Percentiles rank a stretch among this genome's conserved stretches.
These are phyloP conservation scores for Ustilago nuda DNA, from an alignment of 1,284 basidiomycete species.

Conservation along the genomic window DNA sequence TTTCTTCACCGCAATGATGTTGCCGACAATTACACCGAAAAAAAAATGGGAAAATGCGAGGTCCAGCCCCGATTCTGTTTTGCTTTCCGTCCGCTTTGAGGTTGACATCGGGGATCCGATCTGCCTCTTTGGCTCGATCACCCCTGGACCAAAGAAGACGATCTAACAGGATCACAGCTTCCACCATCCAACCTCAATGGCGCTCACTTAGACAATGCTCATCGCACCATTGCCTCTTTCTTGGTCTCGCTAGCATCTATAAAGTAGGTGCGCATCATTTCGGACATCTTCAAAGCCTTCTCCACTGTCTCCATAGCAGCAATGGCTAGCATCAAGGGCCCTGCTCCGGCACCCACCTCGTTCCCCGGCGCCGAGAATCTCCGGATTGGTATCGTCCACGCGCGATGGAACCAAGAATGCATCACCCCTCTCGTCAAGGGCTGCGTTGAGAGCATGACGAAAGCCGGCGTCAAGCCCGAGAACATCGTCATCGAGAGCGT, in stretches of 20 bases:
- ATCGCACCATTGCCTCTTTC: background rate
- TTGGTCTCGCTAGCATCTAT: background rate
- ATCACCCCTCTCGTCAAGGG: conserved; percentile 86
- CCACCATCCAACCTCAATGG: background rate
- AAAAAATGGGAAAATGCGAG: background rate
- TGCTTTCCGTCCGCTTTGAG: background rate
- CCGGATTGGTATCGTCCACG: conserved; percentile 68
- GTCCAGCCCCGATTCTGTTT: conserved; percentile 6
- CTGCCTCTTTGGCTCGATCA: background rate
- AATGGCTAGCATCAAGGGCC: conserved; percentile 63
- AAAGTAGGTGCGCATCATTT: background rate
- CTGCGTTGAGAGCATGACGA: conserved; percentile 80
- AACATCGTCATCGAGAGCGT: conserved; percentile 93
- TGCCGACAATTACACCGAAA: conserved; percentile 4
- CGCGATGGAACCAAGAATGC: conserved; percentile 83
- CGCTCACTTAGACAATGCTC: background rate
- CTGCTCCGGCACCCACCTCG: conserved; percentile 62
- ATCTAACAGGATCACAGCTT: conserved; percentile 5
- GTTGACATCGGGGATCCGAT: conserved; percentile 14
- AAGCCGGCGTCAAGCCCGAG: conserved; percentile 84
- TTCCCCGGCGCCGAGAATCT: conserved; percentile 62
- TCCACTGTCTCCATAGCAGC: background rate
- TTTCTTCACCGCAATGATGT: background rate
- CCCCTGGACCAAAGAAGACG: background rate
- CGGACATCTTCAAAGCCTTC: background rate